Evolutionary conservation across 2,329 filamentous ascomycete genomes (phyloP), one percentile per base, ranked within the genome.

Genomic region (Plectosphaerella sp.): DNA sequence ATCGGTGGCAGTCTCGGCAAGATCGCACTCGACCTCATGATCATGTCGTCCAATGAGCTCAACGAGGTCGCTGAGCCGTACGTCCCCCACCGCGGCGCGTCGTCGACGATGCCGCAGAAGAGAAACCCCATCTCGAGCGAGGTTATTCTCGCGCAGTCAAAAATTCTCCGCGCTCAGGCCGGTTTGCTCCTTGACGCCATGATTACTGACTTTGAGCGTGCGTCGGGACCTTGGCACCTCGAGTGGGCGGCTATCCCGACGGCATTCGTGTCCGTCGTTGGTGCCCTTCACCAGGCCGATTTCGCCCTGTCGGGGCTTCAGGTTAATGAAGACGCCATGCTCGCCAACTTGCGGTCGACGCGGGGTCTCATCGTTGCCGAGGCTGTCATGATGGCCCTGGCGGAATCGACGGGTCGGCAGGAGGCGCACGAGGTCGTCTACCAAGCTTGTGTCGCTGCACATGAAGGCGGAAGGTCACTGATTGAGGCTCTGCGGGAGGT

Each of bases 351-450:
- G 1, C 67, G 72, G 45, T 78, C 73, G 1, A 80, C 77, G 0
- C 66, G 66, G 42, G 79, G 79, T 0, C 62, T 82, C 18, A 82
- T 82, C 56, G 79, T 82, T 12, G 78, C 72, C 0, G 80, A 83
- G 64, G 78, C 79, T 2, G 76, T 83, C n/a, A 82, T 83, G 79
- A 82, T 83, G 80, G 74, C 71, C 2, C 67, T 83, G 48, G 80
- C 78, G n/a, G 69, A 72, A 15, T 66, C 74, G 62, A 64, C 79
- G 41, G 79, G 79, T 9, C 67, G 79, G 14, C 76, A 78, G 53
- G 67, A 72, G 16, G 78, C 78, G 2, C 79, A 82, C 61, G 78
- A 82, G 57, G 67, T 80, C 37, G 78, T 83, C 2, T 83, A 83
- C 47, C 72, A 74, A 54, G 77, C 77, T 2, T 83, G 79, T 59